Percentiles rank a stretch among this genome's conserved stretches.
These are phyloP conservation scores for Colletotrichum caudatum DNA, from an alignment of 2,329 filamentous ascomycete species.

Conservation along the genomic window DNA sequence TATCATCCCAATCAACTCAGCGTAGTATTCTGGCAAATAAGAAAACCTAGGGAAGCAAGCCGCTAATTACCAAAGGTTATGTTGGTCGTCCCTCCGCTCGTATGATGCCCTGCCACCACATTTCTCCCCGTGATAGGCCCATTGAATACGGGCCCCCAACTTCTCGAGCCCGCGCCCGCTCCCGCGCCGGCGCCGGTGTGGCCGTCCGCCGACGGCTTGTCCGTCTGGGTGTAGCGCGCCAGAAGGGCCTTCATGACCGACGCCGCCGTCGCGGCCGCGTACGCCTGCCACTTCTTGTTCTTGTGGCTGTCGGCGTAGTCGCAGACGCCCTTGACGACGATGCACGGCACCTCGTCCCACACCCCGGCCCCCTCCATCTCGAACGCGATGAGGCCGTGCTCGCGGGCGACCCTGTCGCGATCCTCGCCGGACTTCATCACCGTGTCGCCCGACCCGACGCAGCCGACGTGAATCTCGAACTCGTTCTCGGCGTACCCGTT, in stretches of 20 bases:
- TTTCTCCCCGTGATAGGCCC: background rate
- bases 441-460: constrained; percentile 53
- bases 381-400: constrained; percentile 46
- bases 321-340: constrained; percentile 54
- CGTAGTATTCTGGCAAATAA: too few relatives aligned
- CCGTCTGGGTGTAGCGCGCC: background rate
- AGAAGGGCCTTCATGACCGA: constrained; percentile 43
- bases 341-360: constrained; percentile 47
- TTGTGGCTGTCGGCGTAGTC: constrained; percentile 57
- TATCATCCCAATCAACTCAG: too few relatives aligned
- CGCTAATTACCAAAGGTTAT: background rate
- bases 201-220: background rate
- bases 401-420: constrained; percentile 50
- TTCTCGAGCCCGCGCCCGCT: too few relatives aligned
- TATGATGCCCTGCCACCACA: background rate
- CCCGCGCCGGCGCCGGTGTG: background rate
- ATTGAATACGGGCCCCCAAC: background rate
- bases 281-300: constrained; percentile 54
- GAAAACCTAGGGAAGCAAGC: background rate
- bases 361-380: constrained; percentile 53
- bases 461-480: constrained; percentile 50
- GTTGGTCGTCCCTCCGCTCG: background rate
- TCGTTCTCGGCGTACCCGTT: background rate
- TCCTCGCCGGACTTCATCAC: constrained; percentile 52
- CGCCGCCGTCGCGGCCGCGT: constrained; percentile 54